Evolutionary conservation across 164 flowering plant species (phyloP), one percentile per base, ranked within the genome.

Genomic region (Berberis vulgaris): DNA sequence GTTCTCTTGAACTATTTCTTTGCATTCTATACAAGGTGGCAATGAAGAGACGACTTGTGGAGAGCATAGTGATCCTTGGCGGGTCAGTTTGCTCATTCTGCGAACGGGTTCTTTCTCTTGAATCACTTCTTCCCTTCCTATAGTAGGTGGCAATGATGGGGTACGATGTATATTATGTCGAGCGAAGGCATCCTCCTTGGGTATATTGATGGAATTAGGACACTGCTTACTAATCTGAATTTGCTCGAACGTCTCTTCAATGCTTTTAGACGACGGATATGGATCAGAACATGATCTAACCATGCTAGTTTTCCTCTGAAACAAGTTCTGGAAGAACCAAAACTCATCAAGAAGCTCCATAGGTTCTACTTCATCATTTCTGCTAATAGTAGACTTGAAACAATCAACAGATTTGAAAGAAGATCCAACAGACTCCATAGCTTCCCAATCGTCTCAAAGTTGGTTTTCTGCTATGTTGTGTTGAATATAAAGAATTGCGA

Each of bases 311-410:
- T 61, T 68, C 43, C 70, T 63, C 3, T 60, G 10, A 4, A 87
- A 67, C 76, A 73, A 71, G 74, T 79, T 84, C 1, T 73, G 73
- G 60, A 74, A 84, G 71, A 83, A 87, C 93, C 89, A 87, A 47
- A 58, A 68, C 60, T 80, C 84, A 42, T 87, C 93, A 57, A 84
- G 65, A 7, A 84, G 81, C 68, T 81, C 78, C 49, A 74, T 64
- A 45, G 74, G 62, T 60, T 63, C 78, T 9, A 66, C 60, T 10
- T 60, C 67, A n/a, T 64, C 72, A 45, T 64, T 62, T 57, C 45
- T 53, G 57, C 40, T 57, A 50, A 45, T 45, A 41, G 63, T 47
- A 61, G 73, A 70, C 47, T 46, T 39, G 8, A 3, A 54, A 61
- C 43, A 6, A 69, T 53, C 42, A 59, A 43, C 7, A 69, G 26